These are phyloP conservation scores for Fusarium coffeatum DNA, from an alignment of 2,329 filamentous ascomycete species.

Conservation along the genomic window DNA sequence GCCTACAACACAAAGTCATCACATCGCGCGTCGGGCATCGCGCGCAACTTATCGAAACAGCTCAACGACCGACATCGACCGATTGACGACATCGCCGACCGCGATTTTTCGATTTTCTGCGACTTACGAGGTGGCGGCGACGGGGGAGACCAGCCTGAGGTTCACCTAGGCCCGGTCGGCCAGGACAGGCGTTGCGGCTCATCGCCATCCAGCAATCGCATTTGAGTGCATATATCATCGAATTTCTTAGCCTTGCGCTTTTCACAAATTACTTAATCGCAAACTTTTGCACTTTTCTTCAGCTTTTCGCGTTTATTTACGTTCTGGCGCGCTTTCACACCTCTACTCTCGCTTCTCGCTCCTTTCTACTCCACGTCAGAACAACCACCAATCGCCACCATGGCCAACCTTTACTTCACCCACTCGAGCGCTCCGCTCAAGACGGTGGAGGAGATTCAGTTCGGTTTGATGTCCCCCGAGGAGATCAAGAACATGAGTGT, in stretches of 20 bases:
- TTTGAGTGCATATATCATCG: slow-evolving; percentile 51
- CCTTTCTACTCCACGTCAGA: slow-evolving; percentile 44
- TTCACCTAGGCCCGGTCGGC: slow-evolving; percentile 59
- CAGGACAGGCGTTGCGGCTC: slow-evolving; percentile 57
- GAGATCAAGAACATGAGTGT: slow-evolving; percentile 99
- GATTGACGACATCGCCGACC: slow-evolving; percentile 50
- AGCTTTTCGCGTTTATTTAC: slow-evolving; percentile 43
- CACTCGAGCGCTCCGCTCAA: slow-evolving; percentile 96
- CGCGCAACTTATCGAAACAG: slow-evolving; percentile 51
- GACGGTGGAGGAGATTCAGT: slow-evolving; percentile 99
- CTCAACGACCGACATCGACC: slow-evolving; percentile 43
- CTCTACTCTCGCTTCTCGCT: slow-evolving; percentile 42
- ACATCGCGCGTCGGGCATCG: slow-evolving; percentile 66
- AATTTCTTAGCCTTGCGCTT: slow-evolving; percentile 43
- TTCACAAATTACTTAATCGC: slow-evolving; percentile 37
- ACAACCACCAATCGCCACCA: slow-evolving; percentile 63
- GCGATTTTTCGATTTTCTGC: slow-evolving; percentile 53
- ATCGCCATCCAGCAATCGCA: slow-evolving; percentile 56
- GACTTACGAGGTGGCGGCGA: slow-evolving; percentile 58
- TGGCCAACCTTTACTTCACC: slow-evolving; percentile 92
- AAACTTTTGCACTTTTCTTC: slow-evolving; percentile 41
- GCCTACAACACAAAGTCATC: slow-evolving; percentile 55
- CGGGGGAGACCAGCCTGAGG: slow-evolving; percentile 58
- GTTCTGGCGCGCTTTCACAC: slow-evolving; percentile 42
- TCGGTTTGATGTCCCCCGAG: slow-evolving; percentile 95